These are phyloP conservation scores for Diplodia seriata DNA, from an alignment of 2,329 filamentous ascomycete genomes.

Conservation along the genomic window DNA sequence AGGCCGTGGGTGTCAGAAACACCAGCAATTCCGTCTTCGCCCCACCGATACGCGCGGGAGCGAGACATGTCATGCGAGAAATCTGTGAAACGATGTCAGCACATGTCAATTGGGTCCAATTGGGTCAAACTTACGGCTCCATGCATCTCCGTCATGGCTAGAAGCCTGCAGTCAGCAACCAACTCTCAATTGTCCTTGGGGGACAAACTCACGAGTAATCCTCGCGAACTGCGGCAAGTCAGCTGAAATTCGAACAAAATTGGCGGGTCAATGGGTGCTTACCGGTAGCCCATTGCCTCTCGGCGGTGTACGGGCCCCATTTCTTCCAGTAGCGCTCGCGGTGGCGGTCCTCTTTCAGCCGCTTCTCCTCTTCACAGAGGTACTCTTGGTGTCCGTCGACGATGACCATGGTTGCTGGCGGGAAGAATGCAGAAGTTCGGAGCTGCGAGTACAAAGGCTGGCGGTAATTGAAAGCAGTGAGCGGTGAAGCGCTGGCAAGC, in stretches of 20 bases:
- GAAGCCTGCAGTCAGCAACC: constrained; percentile 39
- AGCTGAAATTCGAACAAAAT: constrained; percentile 36
- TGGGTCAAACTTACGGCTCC: constrained; percentile 75
- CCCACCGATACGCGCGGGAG: constrained; percentile 90
- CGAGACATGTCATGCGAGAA: constrained; percentile 93
- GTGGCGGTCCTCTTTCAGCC: constrained; percentile 83
- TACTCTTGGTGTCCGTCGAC: constrained; percentile 82
- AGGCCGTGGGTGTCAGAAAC: constrained; percentile 91
- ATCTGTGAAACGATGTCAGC: constrained; percentile 62
- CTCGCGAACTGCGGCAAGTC: constrained; percentile 71
- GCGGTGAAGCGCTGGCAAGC: constrained; percentile 3
- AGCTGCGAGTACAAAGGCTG: constrained; percentile 7
- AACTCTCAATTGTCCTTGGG: constrained; percentile 26
- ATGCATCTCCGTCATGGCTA: constrained; percentile 85
- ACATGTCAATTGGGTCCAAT: constrained; percentile 7
- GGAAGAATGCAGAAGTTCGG: not conserved
- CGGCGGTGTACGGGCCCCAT: constrained; percentile 93
- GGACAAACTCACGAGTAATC: constrained; percentile 74
- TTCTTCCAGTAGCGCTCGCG: constrained; percentile 95
- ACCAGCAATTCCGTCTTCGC: constrained; percentile 95
- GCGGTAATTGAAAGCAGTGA: constrained; percentile 10
- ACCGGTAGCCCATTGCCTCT: constrained; percentile 96
- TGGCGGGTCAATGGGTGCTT: constrained; percentile 44
- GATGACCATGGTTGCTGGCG: constrained; percentile 73
- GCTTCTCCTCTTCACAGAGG: constrained; percentile 87